phyloP scores from a whole-genome alignment of 495 filamentous ascomycete species.

The Evernia prunastri region DNA sequence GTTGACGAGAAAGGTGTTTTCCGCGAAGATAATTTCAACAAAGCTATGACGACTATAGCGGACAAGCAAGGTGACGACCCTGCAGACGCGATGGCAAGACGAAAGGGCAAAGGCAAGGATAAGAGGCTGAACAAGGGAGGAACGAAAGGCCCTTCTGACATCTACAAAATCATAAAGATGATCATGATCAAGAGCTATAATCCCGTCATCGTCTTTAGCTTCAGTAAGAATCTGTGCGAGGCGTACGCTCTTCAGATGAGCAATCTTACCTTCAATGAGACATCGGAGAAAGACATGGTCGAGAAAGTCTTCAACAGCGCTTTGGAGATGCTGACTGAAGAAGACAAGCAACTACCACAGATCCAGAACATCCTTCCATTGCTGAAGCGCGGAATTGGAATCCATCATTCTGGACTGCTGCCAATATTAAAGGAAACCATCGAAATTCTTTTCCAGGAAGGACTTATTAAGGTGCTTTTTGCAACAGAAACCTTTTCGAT shows the following conservation, averaged over 20 bases:
- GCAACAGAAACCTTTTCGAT: constrained; percentile 99
- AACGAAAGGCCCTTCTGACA: constrained; percentile 65
- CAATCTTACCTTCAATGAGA: constrained; percentile 87
- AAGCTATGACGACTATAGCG: constrained; percentile 84
- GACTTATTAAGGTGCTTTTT: constrained; percentile 94
- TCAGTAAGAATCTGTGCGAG: constrained; percentile 96
- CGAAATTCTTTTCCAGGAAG: constrained; percentile 97
- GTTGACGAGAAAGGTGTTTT: constrained; percentile 96
- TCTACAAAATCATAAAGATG: constrained; percentile 97
- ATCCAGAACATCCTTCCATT: constrained; percentile 88
- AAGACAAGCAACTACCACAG: constrained; percentile 80
- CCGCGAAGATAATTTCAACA: constrained; percentile 93
- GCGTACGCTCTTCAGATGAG: constrained; percentile 76
- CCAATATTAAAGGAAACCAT: constrained; percentile 98
- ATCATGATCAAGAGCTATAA: constrained; percentile 95
- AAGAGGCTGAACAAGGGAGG: constrained; percentile 87
- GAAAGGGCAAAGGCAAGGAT: constrained; percentile 81
- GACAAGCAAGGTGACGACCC: constrained; percentile 82
- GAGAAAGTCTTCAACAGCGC: constrained; percentile 88
- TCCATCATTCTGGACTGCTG: constrained; percentile 92
- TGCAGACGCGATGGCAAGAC: constrained; percentile 65
- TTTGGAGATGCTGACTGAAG: constrained; percentile 80
- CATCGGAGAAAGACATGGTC: constrained; percentile 94
- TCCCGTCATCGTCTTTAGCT: constrained; percentile 97
- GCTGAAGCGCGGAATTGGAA: constrained; percentile 83